Base-by-base conservation (phyloP, 768 basidiomycete species). In the Cyclocybe cylindracea region DNA sequence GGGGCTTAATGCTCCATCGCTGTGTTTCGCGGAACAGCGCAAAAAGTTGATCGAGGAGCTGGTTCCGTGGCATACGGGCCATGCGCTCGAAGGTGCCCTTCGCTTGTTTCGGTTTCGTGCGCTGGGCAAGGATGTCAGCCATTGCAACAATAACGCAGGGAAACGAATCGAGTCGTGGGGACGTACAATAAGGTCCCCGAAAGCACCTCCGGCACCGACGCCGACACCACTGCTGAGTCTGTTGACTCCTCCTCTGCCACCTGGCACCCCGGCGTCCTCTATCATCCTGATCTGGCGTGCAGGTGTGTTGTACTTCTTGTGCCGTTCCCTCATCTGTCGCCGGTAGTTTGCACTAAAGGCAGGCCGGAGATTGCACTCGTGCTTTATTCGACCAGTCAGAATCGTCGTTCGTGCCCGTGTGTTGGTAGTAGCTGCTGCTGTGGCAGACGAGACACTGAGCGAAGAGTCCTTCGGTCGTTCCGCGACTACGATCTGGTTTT, bases 1-100 rank as follows among this genome's bases (percentile, higher is more conserved):
- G 72, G 2, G 80, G 72, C 57, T 86, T 86, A 66, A 94, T 85
- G 51, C 82, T 76, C 94, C 94, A 98, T 45, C 84, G 85, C n/a
- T 86, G 80, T 39, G 79, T 79, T 54, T 92, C 85, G 53, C 82
- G 79, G 76, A 95, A 98, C 5, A 86, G 75, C 2, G 70, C 59
- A 70, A 95, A 95, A 38, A 97, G 77, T 48, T 87, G 72, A 66
- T 97, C 92, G 67, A 93, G 77, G 7, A 97, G 80, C 63, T 95
- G 89, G 70, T 93, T 89, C 48, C 87, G 79, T 5, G 92, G 91
- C 71, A 97, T 86, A 65, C 94, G 90, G n/a, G 89, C 87, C 83
- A 91, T 89, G 59, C 90, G 88, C 69, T 94, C 91, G 71, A 89
- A 89, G 10, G 80, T 73, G 29, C 87, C 87, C 59, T 90, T 89